Conservation (phyloP, 495 filamentous ascomycete species). For the Aspergillus steynii region DNA sequence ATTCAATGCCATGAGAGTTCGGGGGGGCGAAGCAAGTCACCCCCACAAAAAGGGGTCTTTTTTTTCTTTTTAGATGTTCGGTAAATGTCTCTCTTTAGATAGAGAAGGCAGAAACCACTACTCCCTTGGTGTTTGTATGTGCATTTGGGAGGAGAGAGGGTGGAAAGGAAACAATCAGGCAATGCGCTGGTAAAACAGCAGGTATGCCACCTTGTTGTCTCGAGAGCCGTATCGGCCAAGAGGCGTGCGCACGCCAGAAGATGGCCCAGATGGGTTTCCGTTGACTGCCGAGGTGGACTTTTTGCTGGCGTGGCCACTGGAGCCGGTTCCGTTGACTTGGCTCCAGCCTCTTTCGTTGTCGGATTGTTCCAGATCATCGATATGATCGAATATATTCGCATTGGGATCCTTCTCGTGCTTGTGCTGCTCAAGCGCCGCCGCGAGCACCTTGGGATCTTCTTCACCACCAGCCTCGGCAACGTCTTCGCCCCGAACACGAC, state of each 20-base stretch:
- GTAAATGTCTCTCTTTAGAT: neutral
- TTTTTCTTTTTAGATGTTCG: neutral
- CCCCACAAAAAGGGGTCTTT: neutral
- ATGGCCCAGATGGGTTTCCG: conserved; percentile 47
- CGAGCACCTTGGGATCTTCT: conserved; percentile 70
- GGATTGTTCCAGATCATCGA: conserved; percentile 59
- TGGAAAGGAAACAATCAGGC: conserved; percentile 21
- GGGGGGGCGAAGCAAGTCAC: neutral
- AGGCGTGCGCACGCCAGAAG: conserved; percentile 62
- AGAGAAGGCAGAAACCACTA: conserved; percentile 1
- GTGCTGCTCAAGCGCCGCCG: conserved; percentile 62
- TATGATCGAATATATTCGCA: conserved; percentile 68
- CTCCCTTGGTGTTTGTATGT: neutral
- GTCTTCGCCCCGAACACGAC: conserved; percentile 82
- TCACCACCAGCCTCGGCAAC: conserved; percentile 85
- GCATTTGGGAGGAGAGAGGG: conserved; percentile 1
- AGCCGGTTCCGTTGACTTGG: conserved; percentile 67
- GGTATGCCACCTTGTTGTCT: conserved; percentile 95
- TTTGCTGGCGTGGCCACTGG: conserved; percentile 46
- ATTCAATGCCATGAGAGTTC: neutral
- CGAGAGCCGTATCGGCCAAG: conserved; percentile 68
- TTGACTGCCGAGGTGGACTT: conserved; percentile 71
- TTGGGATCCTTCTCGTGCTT: conserved; percentile 59
- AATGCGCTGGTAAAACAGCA: conserved; percentile 90
- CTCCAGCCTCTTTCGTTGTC: conserved; percentile 77